phyloP scores from a whole-genome alignment of 2,329 filamentous ascomycete species.

The Pyrenophora graminea region DNA sequence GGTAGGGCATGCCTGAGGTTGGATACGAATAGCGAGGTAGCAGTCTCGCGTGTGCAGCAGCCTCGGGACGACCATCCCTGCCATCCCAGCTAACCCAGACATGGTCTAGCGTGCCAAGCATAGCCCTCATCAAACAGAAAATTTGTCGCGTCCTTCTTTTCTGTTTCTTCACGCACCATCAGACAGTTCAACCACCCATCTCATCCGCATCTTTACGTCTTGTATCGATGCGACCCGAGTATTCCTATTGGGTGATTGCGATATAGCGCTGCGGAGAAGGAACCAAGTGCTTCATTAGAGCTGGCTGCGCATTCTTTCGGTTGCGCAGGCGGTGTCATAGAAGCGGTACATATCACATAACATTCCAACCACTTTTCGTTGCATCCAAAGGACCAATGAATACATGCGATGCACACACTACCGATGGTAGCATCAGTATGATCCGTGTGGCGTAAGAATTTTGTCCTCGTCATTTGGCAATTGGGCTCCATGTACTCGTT shows the following conservation, averaged over 20 bases:
- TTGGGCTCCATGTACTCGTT: too few relatives aligned
- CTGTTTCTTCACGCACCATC: slow-evolving; percentile 42
- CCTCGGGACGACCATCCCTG: neutral
- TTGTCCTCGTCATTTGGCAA: too few relatives aligned
- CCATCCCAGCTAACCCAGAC: neutral
- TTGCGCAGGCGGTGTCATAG: slow-evolving; percentile 87
- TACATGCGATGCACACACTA: too few relatives aligned
- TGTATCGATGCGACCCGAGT: slow-evolving; percentile 42
- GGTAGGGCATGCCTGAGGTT: neutral
- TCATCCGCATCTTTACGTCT: slow-evolving; percentile 45
- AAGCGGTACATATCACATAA: slow-evolving; percentile 65
- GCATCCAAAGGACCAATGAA: neutral
- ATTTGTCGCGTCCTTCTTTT: slow-evolving; percentile 10
- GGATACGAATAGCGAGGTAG: neutral
- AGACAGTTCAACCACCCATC: slow-evolving; percentile 48
- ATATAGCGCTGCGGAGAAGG: slow-evolving; percentile 65
- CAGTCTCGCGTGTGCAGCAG: neutral
- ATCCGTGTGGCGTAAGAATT: too few relatives aligned
- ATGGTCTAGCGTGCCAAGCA: slow-evolving; percentile 15
- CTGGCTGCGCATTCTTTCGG: slow-evolving; percentile 67
- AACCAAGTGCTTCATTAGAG: slow-evolving; percentile 69
- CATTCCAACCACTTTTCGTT: neutral
- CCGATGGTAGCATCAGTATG: too few relatives aligned
- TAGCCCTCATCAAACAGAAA: slow-evolving; percentile 27
- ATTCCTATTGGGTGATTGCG: slow-evolving; percentile 53